Percentiles rank a stretch among this genome's conserved stretches.
These are phyloP conservation scores for Epichloe baconii DNA, from an alignment of 2,329 filamentous ascomycete species.

Conservation along the genomic window DNA sequence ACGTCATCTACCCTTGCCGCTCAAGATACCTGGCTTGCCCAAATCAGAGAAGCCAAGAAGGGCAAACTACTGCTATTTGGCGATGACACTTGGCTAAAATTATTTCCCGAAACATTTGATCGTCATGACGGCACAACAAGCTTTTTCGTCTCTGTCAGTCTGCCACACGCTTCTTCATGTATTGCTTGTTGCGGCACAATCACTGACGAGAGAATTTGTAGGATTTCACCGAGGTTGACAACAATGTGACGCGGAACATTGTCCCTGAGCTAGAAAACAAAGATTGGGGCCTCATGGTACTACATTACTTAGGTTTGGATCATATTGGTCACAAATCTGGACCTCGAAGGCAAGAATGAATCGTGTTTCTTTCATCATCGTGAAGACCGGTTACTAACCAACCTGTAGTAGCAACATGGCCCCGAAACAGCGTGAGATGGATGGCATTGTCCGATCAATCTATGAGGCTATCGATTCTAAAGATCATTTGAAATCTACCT, in stretches of 20 bases:
- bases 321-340: slow-evolving; percentile 97
- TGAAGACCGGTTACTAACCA: background rate
- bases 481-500: slow-evolving; percentile 58
- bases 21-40: slow-evolving; percentile 93
- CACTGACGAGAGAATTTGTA: slow-evolving; percentile 20
- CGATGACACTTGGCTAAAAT: slow-evolving; percentile 95
- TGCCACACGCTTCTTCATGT: background rate
- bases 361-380: background rate
- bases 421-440: slow-evolving; percentile 91
- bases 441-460: slow-evolving; percentile 62
- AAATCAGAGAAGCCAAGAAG: slow-evolving; percentile 60
- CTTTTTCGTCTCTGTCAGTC: slow-evolving; percentile 88
- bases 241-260: slow-evolving; percentile 90
- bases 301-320: slow-evolving; percentile 92
- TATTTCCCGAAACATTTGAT: slow-evolving; percentile 82
- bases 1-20: slow-evolving; percentile 73
- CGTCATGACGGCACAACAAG: slow-evolving; percentile 87
- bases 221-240: slow-evolving; percentile 97
- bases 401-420: slow-evolving; percentile 66
- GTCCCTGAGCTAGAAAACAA: slow-evolving; percentile 56
- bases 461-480: slow-evolving; percentile 62
- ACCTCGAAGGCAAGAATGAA: slow-evolving; percentile 51
- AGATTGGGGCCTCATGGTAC: slow-evolving; percentile 87
- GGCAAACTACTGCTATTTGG: slow-evolving; percentile 89
- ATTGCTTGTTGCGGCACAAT: background rate